Conservation (phyloP, 2,329 filamentous ascomycete genomes). For the Sphaerostilbella broomeana region DNA sequence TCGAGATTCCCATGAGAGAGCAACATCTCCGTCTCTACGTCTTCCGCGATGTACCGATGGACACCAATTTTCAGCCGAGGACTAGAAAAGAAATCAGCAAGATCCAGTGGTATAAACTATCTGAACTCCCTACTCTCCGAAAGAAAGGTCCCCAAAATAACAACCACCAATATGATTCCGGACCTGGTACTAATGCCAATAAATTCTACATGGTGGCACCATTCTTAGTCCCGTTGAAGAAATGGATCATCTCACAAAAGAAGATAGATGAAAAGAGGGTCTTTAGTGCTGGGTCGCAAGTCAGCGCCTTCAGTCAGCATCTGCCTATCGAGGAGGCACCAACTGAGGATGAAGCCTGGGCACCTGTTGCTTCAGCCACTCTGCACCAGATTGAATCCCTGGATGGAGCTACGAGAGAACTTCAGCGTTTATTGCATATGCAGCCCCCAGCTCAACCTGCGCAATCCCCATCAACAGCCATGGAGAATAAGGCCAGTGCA, state of each 20-base stretch:
- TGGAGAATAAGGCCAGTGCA: constrained; percentile 43
- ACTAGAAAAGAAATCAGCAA: constrained; percentile 97
- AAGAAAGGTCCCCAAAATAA: constrained; percentile 53
- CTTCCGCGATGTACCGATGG: constrained; percentile 79
- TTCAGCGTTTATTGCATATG: constrained; percentile 50
- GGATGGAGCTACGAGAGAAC: constrained; percentile 44
- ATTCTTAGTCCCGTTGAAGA: constrained; percentile 77
- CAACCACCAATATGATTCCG: constrained; percentile 46
- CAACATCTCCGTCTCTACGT: constrained; percentile 92
- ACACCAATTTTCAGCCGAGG: constrained; percentile 80
- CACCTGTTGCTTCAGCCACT: constrained; percentile 31
- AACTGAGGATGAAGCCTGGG: constrained; percentile 56
- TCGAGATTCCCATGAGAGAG: constrained; percentile 84
- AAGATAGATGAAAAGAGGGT: constrained; percentile 56
- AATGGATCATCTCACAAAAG: constrained; percentile 83
- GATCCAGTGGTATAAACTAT: constrained; percentile 89
- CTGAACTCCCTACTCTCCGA: constrained; percentile 75
- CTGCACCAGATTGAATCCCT: constrained; percentile 38
- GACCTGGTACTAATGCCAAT: constrained; percentile 57
- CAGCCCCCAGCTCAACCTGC: constrained; percentile 46
- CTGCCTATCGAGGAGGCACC: constrained; percentile 45
- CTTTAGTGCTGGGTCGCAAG: constrained; percentile 31
- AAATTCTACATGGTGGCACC: constrained; percentile 99
- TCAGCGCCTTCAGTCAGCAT: constrained; percentile 36
- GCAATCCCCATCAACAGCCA: constrained; percentile 26